phyloP scores from a whole-genome alignment of 768 basidiomycete species.

The Lactarius deliciosus region DNA sequence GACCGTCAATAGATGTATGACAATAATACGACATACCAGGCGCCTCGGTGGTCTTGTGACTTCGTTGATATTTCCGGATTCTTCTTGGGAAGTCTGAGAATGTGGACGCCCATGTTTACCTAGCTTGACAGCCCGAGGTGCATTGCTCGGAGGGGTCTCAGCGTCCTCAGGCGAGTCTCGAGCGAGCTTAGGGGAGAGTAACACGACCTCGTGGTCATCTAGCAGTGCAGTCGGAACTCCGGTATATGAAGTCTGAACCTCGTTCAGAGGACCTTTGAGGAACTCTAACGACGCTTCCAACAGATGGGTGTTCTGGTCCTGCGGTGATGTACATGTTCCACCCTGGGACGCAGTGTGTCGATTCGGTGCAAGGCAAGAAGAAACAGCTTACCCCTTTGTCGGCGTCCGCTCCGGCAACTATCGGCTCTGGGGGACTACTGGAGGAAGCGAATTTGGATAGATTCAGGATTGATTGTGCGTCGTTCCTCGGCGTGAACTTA shows the following conservation, averaged over 20 bases:
- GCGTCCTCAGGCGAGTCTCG: neutral
- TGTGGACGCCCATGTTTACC: slow-evolving; percentile 29
- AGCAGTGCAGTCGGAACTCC: neutral
- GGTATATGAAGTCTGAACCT: slow-evolving; percentile 7
- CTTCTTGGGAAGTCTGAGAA: slow-evolving; percentile 38
- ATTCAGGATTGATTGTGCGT: slow-evolving; percentile 36
- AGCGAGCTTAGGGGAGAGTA: neutral
- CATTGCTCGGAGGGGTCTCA: neutral
- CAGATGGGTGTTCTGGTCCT: neutral
- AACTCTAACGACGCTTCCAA: slow-evolving; percentile 10
- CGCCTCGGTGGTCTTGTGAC: slow-evolving; percentile 15
- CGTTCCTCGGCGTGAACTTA: slow-evolving; percentile 21
- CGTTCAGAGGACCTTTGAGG: neutral
- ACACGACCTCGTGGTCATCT: neutral
- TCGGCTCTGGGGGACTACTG: slow-evolving; percentile 31
- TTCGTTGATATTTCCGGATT: slow-evolving; percentile 6
- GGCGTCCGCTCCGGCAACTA: slow-evolving; percentile 29
- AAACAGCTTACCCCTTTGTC: slow-evolving; percentile 30
- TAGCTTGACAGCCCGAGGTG: slow-evolving; percentile 4
- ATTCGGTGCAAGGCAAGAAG: neutral
- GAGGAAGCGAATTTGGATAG: slow-evolving; percentile 34
- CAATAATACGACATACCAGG: slow-evolving; percentile 14
- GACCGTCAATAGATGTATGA: neutral
- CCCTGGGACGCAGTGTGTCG: slow-evolving; percentile 5
- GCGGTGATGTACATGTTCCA: neutral